These are phyloP conservation scores for Discostella pseudostelligera DNA, from an alignment of 108 stramenopile genomes.

Conservation along the genomic window DNA sequence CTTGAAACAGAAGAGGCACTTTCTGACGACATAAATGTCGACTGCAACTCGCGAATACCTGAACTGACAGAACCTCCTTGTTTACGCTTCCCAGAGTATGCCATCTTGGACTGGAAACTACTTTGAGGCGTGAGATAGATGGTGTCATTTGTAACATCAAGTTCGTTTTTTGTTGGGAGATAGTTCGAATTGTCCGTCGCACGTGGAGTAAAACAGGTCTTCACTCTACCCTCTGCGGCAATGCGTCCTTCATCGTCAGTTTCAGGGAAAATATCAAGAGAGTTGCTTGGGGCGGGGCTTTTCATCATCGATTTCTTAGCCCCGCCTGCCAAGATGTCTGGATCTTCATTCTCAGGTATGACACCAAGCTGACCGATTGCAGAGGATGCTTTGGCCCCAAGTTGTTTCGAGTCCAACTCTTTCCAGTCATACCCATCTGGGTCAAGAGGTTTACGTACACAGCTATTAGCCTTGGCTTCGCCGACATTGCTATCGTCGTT, in stretches of 20 bases:
- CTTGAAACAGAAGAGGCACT: not conserved
- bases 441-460: constrained; percentile 15
- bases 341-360: not conserved
- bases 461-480: not conserved
- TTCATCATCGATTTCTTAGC: not conserved
- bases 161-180: not conserved
- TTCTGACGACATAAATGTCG: not conserved
- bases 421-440: constrained; percentile 33
- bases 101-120: not conserved
- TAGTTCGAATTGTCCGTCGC: not conserved
- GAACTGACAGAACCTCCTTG: not conserved
- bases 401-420: constrained; percentile 3
- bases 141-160: not conserved
- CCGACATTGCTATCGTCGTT: too few species aligned
- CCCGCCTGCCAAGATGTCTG: not conserved
- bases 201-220: constrained; percentile 8
- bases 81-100: not conserved
- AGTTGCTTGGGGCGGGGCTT: not conserved
- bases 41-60: not conserved
- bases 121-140: not conserved
- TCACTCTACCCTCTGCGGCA: constrained; percentile 17
- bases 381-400: not conserved
- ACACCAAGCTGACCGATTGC: not conserved
- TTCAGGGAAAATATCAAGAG: not conserved
- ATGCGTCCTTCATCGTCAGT: constrained; percentile 17